These are phyloP conservation scores for Austroboletus novae-zelandiae DNA, from an alignment of 1,284 basidiomycete genomes.

Conservation along the genomic window DNA sequence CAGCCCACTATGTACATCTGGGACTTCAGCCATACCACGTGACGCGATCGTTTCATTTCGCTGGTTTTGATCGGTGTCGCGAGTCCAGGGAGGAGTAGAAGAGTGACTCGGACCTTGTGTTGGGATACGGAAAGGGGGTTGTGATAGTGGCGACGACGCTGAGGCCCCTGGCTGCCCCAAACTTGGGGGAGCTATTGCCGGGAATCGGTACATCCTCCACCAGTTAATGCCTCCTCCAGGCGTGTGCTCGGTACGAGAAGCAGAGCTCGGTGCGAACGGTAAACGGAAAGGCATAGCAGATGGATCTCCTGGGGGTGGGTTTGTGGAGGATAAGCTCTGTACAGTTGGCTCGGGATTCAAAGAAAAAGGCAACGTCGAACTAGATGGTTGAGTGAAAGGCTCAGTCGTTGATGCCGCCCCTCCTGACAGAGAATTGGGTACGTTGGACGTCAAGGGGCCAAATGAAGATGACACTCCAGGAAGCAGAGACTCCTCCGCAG, in stretches of 20 bases:
- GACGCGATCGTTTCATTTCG: slow-evolving; percentile 24
- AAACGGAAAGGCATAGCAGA: slow-evolving; percentile 30
- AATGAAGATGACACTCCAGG: slow-evolving; percentile 15
- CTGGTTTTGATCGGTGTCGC: slow-evolving; percentile 14
- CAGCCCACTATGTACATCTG: slow-evolving; percentile 17
- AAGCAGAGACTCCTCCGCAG: slow-evolving; percentile 13
- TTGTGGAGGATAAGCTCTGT: slow-evolving; percentile 3
- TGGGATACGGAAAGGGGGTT: slow-evolving; percentile 12
- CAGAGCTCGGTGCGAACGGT: slow-evolving; percentile 26
- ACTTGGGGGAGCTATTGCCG: slow-evolving; percentile 49
- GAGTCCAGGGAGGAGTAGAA: slow-evolving; percentile 18
- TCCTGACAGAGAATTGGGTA: slow-evolving; percentile 8
- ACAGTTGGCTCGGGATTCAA: slow-evolving; percentile 1
- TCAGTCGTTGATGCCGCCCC: slow-evolving; percentile 1
- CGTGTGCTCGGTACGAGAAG: slow-evolving; percentile 33
- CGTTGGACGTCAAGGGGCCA: slow-evolving; percentile 6
- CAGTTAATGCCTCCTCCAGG: slow-evolving; percentile 63
- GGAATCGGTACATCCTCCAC: slow-evolving; percentile 79
- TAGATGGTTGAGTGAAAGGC: slow-evolving; percentile 1
- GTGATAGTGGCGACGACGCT: slow-evolving; percentile 19
- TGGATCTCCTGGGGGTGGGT: slow-evolving; percentile 14
- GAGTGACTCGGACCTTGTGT: slow-evolving; percentile 20
- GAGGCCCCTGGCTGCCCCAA: slow-evolving; percentile 17
- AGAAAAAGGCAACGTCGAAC: slow-evolving; percentile 2
- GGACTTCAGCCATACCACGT: slow-evolving; percentile 11